A percentile compares a stretch with the other conserved stretches of the same genome.
These are phyloP conservation scores for Groenewaldozyma tartarivorans DNA, from an alignment of 805 yeast species.

Conservation along the genomic window DNA sequence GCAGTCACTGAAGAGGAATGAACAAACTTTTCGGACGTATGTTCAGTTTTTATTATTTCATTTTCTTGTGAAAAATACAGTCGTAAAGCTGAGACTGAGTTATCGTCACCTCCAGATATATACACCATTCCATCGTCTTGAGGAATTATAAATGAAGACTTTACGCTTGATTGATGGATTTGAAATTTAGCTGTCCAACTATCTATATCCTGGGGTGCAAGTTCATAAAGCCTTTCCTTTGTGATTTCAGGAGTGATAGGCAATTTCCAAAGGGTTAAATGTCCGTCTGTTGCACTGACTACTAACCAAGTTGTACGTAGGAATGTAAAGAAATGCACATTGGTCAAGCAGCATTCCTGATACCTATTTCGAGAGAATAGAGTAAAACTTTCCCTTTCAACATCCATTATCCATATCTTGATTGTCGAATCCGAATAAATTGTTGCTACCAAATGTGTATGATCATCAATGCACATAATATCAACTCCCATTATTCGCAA, in stretches of 20 bases:
- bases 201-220: slow-evolving; percentile 1
- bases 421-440: slow-evolving; percentile 83
- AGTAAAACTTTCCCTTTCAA: slow-evolving; percentile 30
- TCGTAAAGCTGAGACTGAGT: slow-evolving; percentile 44
- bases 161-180: slow-evolving; percentile 81
- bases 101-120: slow-evolving; percentile 90
- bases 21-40: slow-evolving; percentile 37
- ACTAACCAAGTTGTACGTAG: slow-evolving; percentile 31
- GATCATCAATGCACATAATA: slow-evolving; percentile 24
- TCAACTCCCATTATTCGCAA: slow-evolving; percentile 84
- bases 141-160: slow-evolving; percentile 38
- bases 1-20: slow-evolving; percentile 86
- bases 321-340: slow-evolving; percentile 38
- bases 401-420: slow-evolving; percentile 50
- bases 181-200: slow-evolving; percentile 17
- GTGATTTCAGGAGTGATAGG: no score
- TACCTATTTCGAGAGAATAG: slow-evolving; percentile 43
- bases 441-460: slow-evolving; percentile 42
- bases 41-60: slow-evolving; percentile 11
- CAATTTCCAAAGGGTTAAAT: slow-evolving; percentile 54
- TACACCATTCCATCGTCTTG: slow-evolving; percentile 5
- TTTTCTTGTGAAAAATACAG: slow-evolving; percentile 15
- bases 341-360: slow-evolving; percentile 68
- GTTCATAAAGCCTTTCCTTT: neutral
- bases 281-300: slow-evolving; percentile 79